Evolutionary conservation across 108 stramenopile species (phyloP), one percentile per base, ranked within the genome.

Genomic region (Fragilariopsis cylindrus): DNA sequence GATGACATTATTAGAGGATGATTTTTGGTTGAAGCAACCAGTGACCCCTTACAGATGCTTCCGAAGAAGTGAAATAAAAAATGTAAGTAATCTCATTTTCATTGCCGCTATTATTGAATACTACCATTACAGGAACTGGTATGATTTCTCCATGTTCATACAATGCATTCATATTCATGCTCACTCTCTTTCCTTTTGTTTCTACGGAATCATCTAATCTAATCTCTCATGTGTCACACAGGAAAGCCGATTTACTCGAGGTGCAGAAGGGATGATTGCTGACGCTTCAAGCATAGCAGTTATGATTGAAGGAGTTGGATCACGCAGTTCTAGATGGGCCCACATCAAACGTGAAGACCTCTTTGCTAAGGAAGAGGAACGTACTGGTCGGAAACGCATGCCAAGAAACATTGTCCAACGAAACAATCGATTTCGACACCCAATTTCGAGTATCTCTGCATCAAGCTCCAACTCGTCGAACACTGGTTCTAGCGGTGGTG

Each of bases 21-120:
- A 87, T 42, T 87, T 89, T 72, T 95, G 82, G 82, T 60, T 95
- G 60, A 92, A 87, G 65, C 89, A 92, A 58, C 93, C 93, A n/a
- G 90, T 95, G 5, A 95, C 93, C 39, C 93, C 93, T 3, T 95
- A 93, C 72, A 81, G 95, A 40, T 94, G 79, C 71, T 92, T 95
- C 78, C 85, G 87, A 53, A 75, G 90, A 75, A 77, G 78, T 49
- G 92, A 93, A 77, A 88, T 93, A 40, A 83, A 93, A 81, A 83
- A 92, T 76, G 90, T 87, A 80, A 65, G 85, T 54, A 68, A 15
- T 53, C 30, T 30, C 76, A 83, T 70, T 79, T 40, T 50, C 57
- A 71, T 57, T 56, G 0, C 55, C 55, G 55, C 19, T 56, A 5
- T 5, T 56, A 9, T 56, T 19, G 19, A 56, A 1, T 11, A 30